Conservation (phyloP, 2,329 filamentous ascomycete species). For the Metarhizium humberi region DNA sequence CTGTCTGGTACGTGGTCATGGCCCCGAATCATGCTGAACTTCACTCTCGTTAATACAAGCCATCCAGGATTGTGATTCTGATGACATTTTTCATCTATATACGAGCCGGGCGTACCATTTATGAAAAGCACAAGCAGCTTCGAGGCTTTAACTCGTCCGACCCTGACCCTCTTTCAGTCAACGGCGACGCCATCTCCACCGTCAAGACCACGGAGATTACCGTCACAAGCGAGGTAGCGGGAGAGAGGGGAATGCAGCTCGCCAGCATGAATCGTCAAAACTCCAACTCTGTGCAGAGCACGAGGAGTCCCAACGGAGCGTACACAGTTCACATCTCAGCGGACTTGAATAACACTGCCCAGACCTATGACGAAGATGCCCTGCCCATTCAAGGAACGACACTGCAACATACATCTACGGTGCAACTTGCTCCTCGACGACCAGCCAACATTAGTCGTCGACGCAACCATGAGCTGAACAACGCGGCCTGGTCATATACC, state of each 20-base stretch:
- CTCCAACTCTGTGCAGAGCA: constrained; percentile 7
- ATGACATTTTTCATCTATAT: constrained; percentile 57
- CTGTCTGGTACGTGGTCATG: constrained; percentile 47
- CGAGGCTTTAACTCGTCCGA: constrained; percentile 42
- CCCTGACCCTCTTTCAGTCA: constrained; percentile 28
- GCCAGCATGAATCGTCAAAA: constrained; percentile 14
- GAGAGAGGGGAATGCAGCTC: constrained; percentile 13
- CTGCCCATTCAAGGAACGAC: constrained; percentile 18
- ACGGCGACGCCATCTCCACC: constrained; percentile 35
- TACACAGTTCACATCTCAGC: constrained; percentile 45
- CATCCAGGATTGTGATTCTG: constrained; percentile 46
- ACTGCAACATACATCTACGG: constrained; percentile 8
- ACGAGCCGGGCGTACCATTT: constrained; percentile 57
- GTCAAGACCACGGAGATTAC: constrained; percentile 55
- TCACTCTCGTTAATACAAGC: background rate
- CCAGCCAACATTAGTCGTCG: constrained; percentile 20
- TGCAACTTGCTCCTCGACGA: constrained; percentile 11
- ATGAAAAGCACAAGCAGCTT: constrained; percentile 54
- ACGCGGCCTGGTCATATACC: constrained; percentile 59
- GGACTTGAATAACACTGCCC: background rate
- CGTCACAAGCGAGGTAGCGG: constrained; percentile 42
- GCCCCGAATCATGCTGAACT: background rate
- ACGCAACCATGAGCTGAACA: constrained; percentile 44
- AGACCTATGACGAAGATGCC: constrained; percentile 14
- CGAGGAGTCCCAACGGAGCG: constrained; percentile 15